Percentiles rank a stretch among this genome's conserved stretches.
These are phyloP conservation scores for Komagataella populi DNA, from an alignment of 805 yeast genomes.

Conservation along the genomic window DNA sequence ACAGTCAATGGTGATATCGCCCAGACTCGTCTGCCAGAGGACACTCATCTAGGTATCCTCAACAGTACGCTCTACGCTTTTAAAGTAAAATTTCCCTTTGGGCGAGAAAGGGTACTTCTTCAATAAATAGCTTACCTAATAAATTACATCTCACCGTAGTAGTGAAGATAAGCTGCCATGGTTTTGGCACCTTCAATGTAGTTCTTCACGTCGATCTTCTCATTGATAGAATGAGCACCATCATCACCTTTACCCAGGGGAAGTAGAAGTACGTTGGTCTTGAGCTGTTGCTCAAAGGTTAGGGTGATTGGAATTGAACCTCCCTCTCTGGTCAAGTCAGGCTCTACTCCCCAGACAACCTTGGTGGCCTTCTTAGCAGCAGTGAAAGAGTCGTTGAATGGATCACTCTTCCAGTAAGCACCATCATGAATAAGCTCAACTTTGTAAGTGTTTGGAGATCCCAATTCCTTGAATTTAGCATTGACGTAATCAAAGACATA, in stretches of 20 bases:
- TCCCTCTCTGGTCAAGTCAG: constrained; percentile 97
- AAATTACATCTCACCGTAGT: constrained; percentile 27
- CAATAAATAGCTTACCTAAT: not conserved
- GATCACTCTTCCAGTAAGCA: constrained; percentile 91
- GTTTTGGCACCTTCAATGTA: constrained; percentile 91
- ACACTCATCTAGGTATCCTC: not conserved
- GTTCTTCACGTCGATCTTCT: constrained; percentile 79
- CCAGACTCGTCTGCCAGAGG: not conserved
- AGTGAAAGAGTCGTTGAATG: constrained; percentile 80
- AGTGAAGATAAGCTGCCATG: constrained; percentile 86
- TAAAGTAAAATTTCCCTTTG: not conserved
- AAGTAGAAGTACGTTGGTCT: constrained; percentile 73
- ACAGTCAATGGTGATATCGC: not conserved
- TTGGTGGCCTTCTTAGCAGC: constrained; percentile 94
- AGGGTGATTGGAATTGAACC: constrained; percentile 97
- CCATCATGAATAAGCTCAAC: constrained; percentile 88
- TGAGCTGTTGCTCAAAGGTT: constrained; percentile 79
- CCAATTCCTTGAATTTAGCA: constrained; percentile 47
- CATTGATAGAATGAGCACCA: constrained; percentile 97
- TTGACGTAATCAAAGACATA: constrained; percentile 62
- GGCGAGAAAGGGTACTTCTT: not conserved
- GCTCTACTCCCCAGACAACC: constrained; percentile 88
- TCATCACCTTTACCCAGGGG: constrained; percentile 99
- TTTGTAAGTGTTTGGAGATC: constrained; percentile 62
- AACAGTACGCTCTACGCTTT: not conserved